A percentile compares a stretch with the other conserved stretches of the same genome.
phyloP scores from a whole-genome alignment of 2,329 filamentous ascomycete genomes.

The Monilinia fructigena region DNA sequence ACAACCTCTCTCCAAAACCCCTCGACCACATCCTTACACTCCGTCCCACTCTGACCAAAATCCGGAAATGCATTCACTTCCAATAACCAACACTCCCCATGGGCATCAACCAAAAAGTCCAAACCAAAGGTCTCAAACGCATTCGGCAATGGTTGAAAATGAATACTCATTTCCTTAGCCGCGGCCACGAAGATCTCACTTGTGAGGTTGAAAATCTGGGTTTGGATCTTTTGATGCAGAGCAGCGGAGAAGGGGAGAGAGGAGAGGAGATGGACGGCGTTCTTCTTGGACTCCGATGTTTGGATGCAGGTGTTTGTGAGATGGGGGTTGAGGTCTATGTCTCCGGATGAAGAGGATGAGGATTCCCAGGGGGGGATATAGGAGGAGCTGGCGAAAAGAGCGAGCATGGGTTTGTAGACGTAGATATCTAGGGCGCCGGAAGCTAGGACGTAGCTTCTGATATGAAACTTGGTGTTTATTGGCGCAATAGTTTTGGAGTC shows the following conservation, averaged over 20 bases:
- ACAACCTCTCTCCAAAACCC: slow-evolving; percentile 77
- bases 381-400: slow-evolving; percentile 76
- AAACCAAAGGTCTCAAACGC: slow-evolving; percentile 91
- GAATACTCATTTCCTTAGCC: slow-evolving; percentile 76
- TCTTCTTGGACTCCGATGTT: slow-evolving; percentile 51
- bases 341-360: slow-evolving; percentile 28
- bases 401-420: slow-evolving; percentile 88
- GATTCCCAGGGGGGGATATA: slow-evolving; percentile 64
- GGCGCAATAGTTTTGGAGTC: slow-evolving; percentile 34
- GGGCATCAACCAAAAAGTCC: slow-evolving; percentile 78
- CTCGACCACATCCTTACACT: slow-evolving; percentile 67
- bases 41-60: slow-evolving; percentile 84
- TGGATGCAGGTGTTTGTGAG: slow-evolving; percentile 97
- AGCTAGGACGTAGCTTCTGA: slow-evolving; percentile 86
- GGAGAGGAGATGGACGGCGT: slow-evolving; percentile 75
- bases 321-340: slow-evolving; percentile 65
- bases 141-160: slow-evolving; percentile 87
- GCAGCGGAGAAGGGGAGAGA: slow-evolving; percentile 46
- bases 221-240: slow-evolving; percentile 59
- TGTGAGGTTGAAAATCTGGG: slow-evolving; percentile 71
- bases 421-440: slow-evolving; percentile 75
- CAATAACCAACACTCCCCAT: slow-evolving; percentile 65
- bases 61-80: slow-evolving; percentile 97
- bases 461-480: slow-evolving; percentile 82
- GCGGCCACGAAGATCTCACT: slow-evolving; percentile 84